A percentile compares a stretch with the other conserved stretches of the same genome.
Evolutionary conservation across 805 yeast genomes (phyloP).

Genomic region (Priceomyces haplophilus): DNA sequence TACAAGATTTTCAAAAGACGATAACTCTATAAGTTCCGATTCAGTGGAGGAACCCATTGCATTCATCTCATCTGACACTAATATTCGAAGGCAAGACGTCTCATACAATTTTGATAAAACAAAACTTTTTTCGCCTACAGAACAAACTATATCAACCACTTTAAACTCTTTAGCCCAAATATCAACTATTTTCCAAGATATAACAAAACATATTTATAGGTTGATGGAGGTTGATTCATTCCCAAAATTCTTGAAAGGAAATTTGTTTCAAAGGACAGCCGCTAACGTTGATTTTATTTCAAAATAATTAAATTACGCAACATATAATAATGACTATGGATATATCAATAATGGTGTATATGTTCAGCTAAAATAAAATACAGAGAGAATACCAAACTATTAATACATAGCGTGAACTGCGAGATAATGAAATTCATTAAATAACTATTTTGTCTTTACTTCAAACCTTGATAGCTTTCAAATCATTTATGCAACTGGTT

Average conservation of each 20-base stretch:
- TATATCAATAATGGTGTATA: slow-evolving; percentile 2
- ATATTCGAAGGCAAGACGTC: slow-evolving; percentile 7
- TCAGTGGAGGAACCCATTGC: not conserved
- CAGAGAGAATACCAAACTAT: slow-evolving; percentile 2
- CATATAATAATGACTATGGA: not conserved
- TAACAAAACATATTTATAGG: slow-evolving; percentile 48
- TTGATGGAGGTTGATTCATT: slow-evolving; percentile 73
- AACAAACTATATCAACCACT: slow-evolving; percentile 2
- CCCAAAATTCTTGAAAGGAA: slow-evolving; percentile 56
- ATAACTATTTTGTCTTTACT: not conserved
- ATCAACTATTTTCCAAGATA: slow-evolving; percentile 42
- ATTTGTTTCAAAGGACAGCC: slow-evolving; percentile 17
- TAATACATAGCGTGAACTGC: slow-evolving; percentile 4
- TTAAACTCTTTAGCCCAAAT: slow-evolving; percentile 13
- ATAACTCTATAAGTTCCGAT: not conserved
- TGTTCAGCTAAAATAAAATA: slow-evolving; percentile 19
- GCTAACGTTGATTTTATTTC: slow-evolving; percentile 2
- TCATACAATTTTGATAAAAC: not conserved
- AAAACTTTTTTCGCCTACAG: slow-evolving; percentile 9
- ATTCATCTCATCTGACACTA: not conserved
- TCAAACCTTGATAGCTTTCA: not conserved
- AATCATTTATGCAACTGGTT: slow-evolving; percentile 53
- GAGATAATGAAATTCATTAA: slow-evolving; percentile 1
- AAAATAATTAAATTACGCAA: not conserved
- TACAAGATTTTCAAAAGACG: not conserved